These are phyloP conservation scores for Geranomyces variabilis DNA, from an alignment of 192 early-diverging fungal species.

Conservation along the genomic window DNA sequence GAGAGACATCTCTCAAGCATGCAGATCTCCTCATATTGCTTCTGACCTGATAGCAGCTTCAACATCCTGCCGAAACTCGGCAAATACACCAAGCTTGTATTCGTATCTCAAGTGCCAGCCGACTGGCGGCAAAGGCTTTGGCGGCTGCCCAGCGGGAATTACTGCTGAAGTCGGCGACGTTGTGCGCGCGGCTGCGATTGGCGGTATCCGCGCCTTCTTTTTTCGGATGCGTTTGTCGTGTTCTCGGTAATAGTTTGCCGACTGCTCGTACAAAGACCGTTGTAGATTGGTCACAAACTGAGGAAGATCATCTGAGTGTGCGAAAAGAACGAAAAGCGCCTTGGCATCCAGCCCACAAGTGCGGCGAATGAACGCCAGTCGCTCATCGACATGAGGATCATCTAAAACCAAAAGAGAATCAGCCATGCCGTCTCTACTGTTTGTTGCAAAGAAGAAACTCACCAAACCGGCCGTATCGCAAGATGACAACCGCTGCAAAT, in stretches of 20 bases:
- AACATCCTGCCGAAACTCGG: slow-evolving; percentile 59
- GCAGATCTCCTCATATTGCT: not conserved
- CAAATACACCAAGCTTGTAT: slow-evolving; percentile 66
- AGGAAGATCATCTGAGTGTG: slow-evolving; percentile 49
- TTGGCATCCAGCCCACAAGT: slow-evolving; percentile 71
- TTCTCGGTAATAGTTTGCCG: slow-evolving; percentile 76
- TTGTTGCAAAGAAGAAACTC: too few species aligned
- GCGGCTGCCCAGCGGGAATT: not conserved
- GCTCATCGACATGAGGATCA: slow-evolving; percentile 69
- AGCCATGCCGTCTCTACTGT: too few species aligned
- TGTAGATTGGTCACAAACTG: slow-evolving; percentile 73
- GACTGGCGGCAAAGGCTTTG: slow-evolving; percentile 36
- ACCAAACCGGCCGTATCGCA: slow-evolving; percentile 63
- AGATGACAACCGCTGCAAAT: slow-evolving; percentile 71
- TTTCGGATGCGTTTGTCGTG: slow-evolving; percentile 72
- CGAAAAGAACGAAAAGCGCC: slow-evolving; percentile 69
- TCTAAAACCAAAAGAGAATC: slow-evolving; percentile 42
- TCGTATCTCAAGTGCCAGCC: slow-evolving; percentile 86
- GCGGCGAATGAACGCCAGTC: slow-evolving; percentile 67
- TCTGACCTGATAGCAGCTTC: slow-evolving; percentile 51
- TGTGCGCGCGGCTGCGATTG: slow-evolving; percentile 24
- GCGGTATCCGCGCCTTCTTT: slow-evolving; percentile 67
- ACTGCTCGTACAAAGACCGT: slow-evolving; percentile 66
- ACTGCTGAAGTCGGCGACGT: not conserved
- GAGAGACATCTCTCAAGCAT: not conserved